A percentile compares a stretch with the other conserved stretches of the same genome.
Conservation (phyloP, 1,284 basidiomycete genomes). For the Cutaneotrichosporon sp. region DNA sequence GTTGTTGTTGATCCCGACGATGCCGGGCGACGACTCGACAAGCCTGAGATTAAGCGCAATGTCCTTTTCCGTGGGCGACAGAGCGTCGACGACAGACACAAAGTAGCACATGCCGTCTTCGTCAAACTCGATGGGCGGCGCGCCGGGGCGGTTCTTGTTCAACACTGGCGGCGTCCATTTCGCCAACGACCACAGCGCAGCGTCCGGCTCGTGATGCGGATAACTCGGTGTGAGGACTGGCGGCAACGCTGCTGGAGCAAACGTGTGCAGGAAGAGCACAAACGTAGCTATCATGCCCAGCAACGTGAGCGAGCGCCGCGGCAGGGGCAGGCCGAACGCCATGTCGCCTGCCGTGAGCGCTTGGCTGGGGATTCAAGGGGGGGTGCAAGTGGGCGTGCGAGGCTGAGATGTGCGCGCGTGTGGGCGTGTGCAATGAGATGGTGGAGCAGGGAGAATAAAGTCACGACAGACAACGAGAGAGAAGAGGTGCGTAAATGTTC, state of each 20-base stretch:
- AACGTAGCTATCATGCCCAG: conserved; percentile 24
- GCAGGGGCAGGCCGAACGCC: neutral
- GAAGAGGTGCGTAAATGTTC: neutral
- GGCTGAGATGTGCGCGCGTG: no score
- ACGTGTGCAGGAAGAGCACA: conserved; percentile 38
- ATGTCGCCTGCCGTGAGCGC: neutral
- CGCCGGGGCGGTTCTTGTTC: conserved; percentile 24
- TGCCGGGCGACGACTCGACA: conserved; percentile 35
- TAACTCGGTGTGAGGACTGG: conserved; percentile 30
- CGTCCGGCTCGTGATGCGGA: conserved; percentile 36
- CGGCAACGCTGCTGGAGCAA: conserved; percentile 34
- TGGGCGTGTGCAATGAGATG: no score
- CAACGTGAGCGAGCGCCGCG: conserved; percentile 15
- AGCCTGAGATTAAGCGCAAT: conserved; percentile 32
- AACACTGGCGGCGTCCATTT: conserved; percentile 44
- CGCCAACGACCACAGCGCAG: conserved; percentile 31
- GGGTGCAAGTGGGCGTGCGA: no score
- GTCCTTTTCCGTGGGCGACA: conserved; percentile 35
- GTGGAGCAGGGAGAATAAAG: no score
- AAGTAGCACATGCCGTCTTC: conserved; percentile 46
- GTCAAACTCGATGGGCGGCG: conserved; percentile 38
- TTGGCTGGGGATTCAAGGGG: neutral
- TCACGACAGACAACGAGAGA: no score
- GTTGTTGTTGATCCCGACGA: conserved; percentile 21
- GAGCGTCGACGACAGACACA: conserved; percentile 44